Conservation (phyloP, 768 basidiomycete species). For the Suillus spraguei region DNA sequence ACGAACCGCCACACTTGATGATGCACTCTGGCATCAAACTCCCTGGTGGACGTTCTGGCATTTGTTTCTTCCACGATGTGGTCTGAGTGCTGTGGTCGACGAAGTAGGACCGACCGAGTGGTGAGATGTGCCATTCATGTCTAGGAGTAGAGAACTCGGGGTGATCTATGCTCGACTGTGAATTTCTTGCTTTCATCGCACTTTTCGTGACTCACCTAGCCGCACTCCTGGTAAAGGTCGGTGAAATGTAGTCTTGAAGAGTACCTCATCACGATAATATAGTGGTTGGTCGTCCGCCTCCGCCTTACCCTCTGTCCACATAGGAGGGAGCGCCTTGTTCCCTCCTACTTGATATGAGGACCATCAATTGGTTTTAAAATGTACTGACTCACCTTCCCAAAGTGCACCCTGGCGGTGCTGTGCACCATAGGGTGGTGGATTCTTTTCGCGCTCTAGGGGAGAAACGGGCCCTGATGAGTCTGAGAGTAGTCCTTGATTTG, state of each 20-base stretch:
- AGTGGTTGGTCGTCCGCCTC: no score
- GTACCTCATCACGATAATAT: no score
- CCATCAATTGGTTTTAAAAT: background rate
- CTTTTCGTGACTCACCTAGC: background rate
- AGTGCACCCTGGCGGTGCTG: constrained; percentile 4
- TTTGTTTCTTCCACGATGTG: background rate
- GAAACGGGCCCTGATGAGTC: background rate
- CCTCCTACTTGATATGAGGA: background rate
- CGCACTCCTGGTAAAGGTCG: background rate
- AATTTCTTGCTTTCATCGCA: no score
- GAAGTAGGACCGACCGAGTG: no score
- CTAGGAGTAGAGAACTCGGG: background rate
- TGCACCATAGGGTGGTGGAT: background rate
- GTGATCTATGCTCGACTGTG: background rate
- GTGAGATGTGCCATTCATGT: background rate
- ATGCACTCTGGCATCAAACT: background rate
- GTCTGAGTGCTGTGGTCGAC: background rate
- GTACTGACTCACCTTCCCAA: no score
- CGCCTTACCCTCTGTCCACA: background rate
- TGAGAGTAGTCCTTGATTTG: background rate
- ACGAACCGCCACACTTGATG: background rate
- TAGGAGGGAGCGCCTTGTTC: background rate
- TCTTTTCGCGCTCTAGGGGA: no score
- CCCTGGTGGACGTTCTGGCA: background rate
- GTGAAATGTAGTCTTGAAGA: no score